These are phyloP conservation scores for Beauveria scarabaeidicola DNA, from an alignment of 2,329 filamentous ascomycete genomes.

Conservation along the genomic window DNA sequence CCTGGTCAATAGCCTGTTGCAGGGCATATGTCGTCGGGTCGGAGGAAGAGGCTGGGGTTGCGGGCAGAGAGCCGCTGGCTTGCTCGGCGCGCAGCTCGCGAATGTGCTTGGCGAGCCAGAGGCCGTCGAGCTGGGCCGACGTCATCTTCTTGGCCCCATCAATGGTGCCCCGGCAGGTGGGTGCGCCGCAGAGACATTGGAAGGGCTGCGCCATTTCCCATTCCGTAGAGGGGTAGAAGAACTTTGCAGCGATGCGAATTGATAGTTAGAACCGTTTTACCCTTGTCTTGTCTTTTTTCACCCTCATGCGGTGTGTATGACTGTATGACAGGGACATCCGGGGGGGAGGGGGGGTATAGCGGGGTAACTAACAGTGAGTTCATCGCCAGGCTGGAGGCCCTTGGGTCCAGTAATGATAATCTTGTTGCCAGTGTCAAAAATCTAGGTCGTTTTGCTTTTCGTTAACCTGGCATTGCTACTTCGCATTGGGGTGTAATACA, in stretches of 20 bases:
- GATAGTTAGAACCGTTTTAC: neutral
- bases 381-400: constrained; percentile 46
- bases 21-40: constrained; percentile 36
- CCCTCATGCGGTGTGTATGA: too few species aligned
- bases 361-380: constrained; percentile 42
- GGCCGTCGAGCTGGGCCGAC: constrained; percentile 41
- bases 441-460: constrained; percentile 27
- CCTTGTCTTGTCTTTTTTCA: neutral
- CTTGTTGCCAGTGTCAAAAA: constrained; percentile 50
- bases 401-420: constrained; percentile 50
- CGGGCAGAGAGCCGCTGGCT: neutral
- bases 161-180: constrained; percentile 53
- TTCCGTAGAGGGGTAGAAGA: constrained; percentile 70
- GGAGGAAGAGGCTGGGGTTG: constrained; percentile 15
- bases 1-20: constrained; percentile 33
- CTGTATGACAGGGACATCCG: too few species aligned
- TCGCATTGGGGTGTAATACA: neutral
- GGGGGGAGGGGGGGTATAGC: neutral
- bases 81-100: constrained; percentile 42
- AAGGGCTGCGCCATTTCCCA: constrained; percentile 69
- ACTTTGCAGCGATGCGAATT: constrained; percentile 27
- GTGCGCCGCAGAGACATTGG: constrained; percentile 51
- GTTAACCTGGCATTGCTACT: neutral
- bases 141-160: constrained; percentile 54
- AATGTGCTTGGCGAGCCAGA: constrained; percentile 57